Percentiles rank a stretch among this genome's conserved stretches.
Conservation (phyloP, 176 grass and related monocot species). For the Microstegium vimineum region DNA sequence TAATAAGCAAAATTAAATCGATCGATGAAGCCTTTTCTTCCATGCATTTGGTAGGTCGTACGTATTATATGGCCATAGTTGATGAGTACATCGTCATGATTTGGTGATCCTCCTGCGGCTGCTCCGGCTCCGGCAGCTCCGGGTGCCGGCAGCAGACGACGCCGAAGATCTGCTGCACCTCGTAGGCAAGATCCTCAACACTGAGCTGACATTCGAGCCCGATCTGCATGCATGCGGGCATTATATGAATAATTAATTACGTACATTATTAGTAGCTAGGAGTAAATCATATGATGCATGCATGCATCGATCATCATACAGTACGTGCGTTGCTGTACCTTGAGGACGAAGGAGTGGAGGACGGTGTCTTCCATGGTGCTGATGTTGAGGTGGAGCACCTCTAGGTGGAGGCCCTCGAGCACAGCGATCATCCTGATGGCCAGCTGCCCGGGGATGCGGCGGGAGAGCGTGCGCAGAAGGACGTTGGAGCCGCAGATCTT, state of each 20-base stretch:
- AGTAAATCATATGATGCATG: too few relatives aligned
- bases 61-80: neutral
- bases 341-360: slow-evolving; percentile 92
- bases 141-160: slow-evolving; percentile 27
- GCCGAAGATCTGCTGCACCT: slow-evolving; percentile 82
- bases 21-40: too few relatives aligned
- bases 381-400: slow-evolving; percentile 93
- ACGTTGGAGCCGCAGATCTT: slow-evolving; percentile 89
- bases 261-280: too few relatives aligned
- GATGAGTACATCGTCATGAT: neutral
- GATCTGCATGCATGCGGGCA: slow-evolving; percentile 62
- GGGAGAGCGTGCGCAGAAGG: slow-evolving; percentile 76
- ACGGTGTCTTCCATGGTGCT: slow-evolving; percentile 94
- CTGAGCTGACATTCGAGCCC: slow-evolving; percentile 92
- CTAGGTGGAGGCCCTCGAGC: slow-evolving; percentile 66
- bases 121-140: neutral
- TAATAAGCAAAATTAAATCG: too few relatives aligned
- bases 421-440: slow-evolving; percentile 53
- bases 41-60: neutral
- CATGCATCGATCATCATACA: too few relatives aligned
- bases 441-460: slow-evolving; percentile 60
- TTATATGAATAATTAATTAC: too few relatives aligned
- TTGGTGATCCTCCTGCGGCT: neutral
- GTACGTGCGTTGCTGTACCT: too few relatives aligned
- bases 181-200: slow-evolving; percentile 76